Conservation (phyloP, 805 yeast genomes). For the Schizosaccharomyces osmophilus region DNA sequence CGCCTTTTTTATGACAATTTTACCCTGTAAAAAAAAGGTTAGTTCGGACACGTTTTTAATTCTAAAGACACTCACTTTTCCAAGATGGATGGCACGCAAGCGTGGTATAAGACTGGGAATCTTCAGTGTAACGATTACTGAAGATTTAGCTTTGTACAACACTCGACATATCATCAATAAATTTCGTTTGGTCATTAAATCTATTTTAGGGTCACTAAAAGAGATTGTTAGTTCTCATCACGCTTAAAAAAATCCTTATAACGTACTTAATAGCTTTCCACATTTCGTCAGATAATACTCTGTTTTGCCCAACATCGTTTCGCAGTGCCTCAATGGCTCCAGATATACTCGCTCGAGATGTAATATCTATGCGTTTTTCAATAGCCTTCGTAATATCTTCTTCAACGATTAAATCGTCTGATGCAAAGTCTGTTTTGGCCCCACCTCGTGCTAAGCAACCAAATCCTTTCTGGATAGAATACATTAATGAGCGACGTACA, state of each 20-base stretch:
- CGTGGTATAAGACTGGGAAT: constrained; percentile 40
- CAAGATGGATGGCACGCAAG: constrained; percentile 33
- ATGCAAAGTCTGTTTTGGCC: constrained; percentile 3
- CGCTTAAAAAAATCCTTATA: too few species aligned
- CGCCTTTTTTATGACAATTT: not conserved
- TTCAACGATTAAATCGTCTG: constrained; percentile 3
- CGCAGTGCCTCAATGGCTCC: constrained; percentile 22
- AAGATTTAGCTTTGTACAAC: constrained; percentile 35
- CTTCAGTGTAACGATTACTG: constrained; percentile 34
- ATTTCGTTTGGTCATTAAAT: constrained; percentile 33
- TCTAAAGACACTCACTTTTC: constrained; percentile 14
- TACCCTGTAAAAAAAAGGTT: not conserved
- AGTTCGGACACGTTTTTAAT: not conserved
- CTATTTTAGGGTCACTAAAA: constrained; percentile 26
- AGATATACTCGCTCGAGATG: constrained; percentile 36
- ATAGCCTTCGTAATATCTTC: constrained; percentile 3
- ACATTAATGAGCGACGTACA: constrained; percentile 26
- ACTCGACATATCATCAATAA: constrained; percentile 43
- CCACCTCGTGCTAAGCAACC: constrained; percentile 48
- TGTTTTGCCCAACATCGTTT: constrained; percentile 33
- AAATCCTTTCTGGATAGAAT: constrained; percentile 25
- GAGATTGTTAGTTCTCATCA: not conserved
- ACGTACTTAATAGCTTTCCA: constrained; percentile 32
- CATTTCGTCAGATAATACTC: constrained; percentile 31
- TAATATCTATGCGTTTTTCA: constrained; percentile 27